Conservation (phyloP, 2,329 filamentous ascomycete species). For the Zalaria sp. region DNA sequence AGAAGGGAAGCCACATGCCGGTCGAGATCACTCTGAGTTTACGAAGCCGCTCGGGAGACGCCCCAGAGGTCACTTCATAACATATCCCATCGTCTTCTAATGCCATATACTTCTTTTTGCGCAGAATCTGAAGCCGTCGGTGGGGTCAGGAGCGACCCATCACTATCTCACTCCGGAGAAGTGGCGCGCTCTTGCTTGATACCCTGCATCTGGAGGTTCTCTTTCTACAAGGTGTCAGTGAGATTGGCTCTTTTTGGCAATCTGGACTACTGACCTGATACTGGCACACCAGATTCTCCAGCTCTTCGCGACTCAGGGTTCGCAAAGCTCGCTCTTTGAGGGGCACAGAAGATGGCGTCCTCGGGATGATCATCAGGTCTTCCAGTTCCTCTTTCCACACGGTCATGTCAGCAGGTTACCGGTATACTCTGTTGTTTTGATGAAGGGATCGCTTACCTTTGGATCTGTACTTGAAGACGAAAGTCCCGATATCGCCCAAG, state of each 20-base stretch:
- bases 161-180: too few relatives aligned
- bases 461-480: slow-evolving; percentile 12
- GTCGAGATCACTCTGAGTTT: too few relatives aligned
- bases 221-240: neutral
- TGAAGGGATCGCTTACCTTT: slow-evolving; percentile 3
- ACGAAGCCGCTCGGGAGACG: too few relatives aligned
- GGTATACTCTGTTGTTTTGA: neutral
- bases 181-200: neutral
- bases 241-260: neutral
- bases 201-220: neutral
- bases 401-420: neutral
- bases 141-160: too few relatives aligned
- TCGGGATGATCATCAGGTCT: slow-evolving; percentile 11
- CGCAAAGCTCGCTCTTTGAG: slow-evolving; percentile 7
- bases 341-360: slow-evolving; percentile 9
- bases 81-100: too few relatives aligned
- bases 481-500: slow-evolving; percentile 2
- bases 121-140: too few relatives aligned
- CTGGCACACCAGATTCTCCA: slow-evolving; percentile 3
- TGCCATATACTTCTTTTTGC: too few relatives aligned
- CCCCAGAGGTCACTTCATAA: too few relatives aligned
- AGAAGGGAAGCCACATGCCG: too few relatives aligned
- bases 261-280: neutral
- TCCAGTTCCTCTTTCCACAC: slow-evolving; percentile 7
- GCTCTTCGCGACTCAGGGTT: slow-evolving; percentile 5